Percentiles rank a stretch among this genome's conserved stretches.
Conservation (phyloP, 805 yeast genomes). For the Spathaspora girioi region DNA sequence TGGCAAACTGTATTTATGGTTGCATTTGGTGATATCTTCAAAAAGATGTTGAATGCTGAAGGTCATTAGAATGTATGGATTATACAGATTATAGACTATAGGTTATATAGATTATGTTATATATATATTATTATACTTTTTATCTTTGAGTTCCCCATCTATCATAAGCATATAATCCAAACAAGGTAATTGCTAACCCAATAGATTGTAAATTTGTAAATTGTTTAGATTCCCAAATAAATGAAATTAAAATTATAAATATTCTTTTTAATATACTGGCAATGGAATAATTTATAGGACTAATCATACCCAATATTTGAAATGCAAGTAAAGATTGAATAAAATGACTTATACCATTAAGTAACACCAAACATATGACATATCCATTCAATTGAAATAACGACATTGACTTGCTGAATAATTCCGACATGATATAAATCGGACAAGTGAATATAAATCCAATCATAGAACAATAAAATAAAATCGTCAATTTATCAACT, state of each 20-base stretch:
- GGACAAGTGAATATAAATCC: constrained; percentile 70
- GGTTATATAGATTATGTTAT: too few relatives aligned
- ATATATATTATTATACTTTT: background rate
- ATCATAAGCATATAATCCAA: constrained; percentile 41
- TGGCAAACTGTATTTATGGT: constrained; percentile 99
- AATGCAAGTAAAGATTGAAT: constrained; percentile 72
- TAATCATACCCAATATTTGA: constrained; percentile 65
- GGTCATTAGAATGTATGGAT: constrained; percentile 19
- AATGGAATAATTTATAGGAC: constrained; percentile 77
- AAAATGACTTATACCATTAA: constrained; percentile 72
- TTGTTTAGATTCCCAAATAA: constrained; percentile 48
- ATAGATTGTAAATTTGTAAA: constrained; percentile 27
- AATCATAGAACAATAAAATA: constrained; percentile 65
- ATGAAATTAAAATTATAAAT: constrained; percentile 62
- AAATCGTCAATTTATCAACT: constrained; percentile 66
- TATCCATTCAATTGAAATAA: constrained; percentile 27
- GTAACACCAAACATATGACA: constrained; percentile 37
- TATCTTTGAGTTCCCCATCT: constrained; percentile 28
- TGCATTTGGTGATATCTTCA: constrained; percentile 85
- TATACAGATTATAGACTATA: too few relatives aligned
- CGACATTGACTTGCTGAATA: constrained; percentile 25
- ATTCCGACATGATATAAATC: constrained; percentile 57
- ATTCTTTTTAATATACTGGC: constrained; percentile 76
- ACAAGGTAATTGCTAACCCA: constrained; percentile 34
- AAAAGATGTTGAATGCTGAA: constrained; percentile 38